Conservation (phyloP, 768 basidiomycete species). For the Lactarius akahatsu region DNA sequence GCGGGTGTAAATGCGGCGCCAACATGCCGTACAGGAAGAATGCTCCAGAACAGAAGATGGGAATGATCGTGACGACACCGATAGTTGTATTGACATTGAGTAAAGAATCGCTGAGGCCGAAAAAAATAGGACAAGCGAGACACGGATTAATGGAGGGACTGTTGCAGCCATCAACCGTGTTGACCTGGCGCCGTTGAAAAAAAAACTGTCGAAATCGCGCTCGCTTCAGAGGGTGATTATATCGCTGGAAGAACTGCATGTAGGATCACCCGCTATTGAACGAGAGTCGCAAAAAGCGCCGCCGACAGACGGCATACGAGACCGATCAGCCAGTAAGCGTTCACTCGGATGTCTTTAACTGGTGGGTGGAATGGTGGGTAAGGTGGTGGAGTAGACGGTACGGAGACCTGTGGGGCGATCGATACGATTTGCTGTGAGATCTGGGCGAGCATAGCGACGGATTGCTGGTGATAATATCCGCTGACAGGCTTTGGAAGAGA, state of each 20-base stretch:
- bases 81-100: too few relatives aligned
- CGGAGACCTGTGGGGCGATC: not conserved
- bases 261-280: slow-evolving; percentile 10
- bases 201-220: not conserved
- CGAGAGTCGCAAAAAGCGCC: not conserved
- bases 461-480: slow-evolving; percentile 6
- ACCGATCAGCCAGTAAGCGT: not conserved
- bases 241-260: not conserved
- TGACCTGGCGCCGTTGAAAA: not conserved
- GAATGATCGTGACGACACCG: not conserved
- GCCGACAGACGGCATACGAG: slow-evolving; percentile 10
- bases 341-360: not conserved
- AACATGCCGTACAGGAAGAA: not conserved
- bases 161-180: not conserved
- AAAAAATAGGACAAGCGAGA: not conserved
- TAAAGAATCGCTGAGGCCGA: too few relatives aligned
- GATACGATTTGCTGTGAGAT: slow-evolving; percentile 10
- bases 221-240: not conserved
- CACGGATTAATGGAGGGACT: not conserved
- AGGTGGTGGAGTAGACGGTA: not conserved
- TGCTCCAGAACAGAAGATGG: not conserved
- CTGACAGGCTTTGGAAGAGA: not conserved
- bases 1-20: not conserved
- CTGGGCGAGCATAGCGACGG: not conserved
- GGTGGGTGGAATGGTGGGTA: not conserved